A percentile compares a stretch with the other conserved stretches of the same genome.
Conservation (phyloP, 1,139 yeast species). For the Lodderomyces beijingensis region DNA sequence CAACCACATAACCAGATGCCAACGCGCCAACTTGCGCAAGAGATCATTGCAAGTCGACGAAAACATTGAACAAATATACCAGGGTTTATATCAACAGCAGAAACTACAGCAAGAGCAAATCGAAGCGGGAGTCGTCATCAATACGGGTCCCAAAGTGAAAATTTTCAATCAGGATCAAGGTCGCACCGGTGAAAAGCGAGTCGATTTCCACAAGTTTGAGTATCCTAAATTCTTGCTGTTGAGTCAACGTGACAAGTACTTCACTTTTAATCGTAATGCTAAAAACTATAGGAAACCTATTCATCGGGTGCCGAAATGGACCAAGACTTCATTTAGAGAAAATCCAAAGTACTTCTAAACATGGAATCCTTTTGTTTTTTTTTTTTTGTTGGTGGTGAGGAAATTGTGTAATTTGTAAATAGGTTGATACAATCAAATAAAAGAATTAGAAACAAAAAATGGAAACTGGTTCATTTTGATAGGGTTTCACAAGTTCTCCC, state of each 20-base stretch:
- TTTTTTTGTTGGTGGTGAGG: too few relatives aligned
- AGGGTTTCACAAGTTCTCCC: slow-evolving; percentile 1
- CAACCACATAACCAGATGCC: slow-evolving; percentile 70
- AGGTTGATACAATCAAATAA: neutral
- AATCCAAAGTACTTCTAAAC: slow-evolving; percentile 71
- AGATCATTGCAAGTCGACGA: slow-evolving; percentile 79
- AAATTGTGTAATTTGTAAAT: too few relatives aligned
- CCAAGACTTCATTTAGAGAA: slow-evolving; percentile 74
- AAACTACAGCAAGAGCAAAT: neutral
- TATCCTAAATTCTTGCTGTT: slow-evolving; percentile 81
- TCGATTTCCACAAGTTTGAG: slow-evolving; percentile 49
- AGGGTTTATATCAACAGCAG: slow-evolving; percentile 41
- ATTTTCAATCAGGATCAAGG: slow-evolving; percentile 27
- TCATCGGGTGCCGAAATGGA: slow-evolving; percentile 87
- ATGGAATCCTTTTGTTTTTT: neutral
- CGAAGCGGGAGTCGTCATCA: too few relatives aligned
- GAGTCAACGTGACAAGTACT: slow-evolving; percentile 79
- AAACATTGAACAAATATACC: slow-evolving; percentile 66
- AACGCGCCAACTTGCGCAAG: slow-evolving; percentile 77
- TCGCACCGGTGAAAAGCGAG: slow-evolving; percentile 46
- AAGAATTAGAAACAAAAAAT: neutral
- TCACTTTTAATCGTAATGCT: slow-evolving; percentile 73
- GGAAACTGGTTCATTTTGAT: too few relatives aligned
- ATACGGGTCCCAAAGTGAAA: too few relatives aligned
- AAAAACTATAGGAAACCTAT: slow-evolving; percentile 83